Evolutionary conservation across 192 early-diverging fungal genomes (phyloP), one percentile per base, ranked within the genome.

Genomic region (Coemansia sp.): DNA sequence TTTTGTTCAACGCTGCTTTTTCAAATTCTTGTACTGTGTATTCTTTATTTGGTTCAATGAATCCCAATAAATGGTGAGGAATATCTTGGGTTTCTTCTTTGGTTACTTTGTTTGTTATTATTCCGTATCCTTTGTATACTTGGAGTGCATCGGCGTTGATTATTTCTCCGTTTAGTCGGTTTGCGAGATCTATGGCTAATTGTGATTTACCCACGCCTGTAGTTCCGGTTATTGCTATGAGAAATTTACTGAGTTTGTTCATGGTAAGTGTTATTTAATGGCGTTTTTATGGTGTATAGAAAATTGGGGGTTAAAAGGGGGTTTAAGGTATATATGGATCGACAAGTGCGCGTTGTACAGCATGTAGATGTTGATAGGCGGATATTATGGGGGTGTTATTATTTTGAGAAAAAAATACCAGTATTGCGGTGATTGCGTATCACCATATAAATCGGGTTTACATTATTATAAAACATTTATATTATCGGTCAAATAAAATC

Each of bases 141-240:
- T 99, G 96, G 75, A 99, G 81, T 6, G 96, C 87, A 58, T 99
- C 96, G 1, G 87, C 89, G 63, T 96, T 97, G 57, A 99, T 92
- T 32, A 95, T 80, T 53, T 97, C 92, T 19, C 93, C 94, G 33
- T 81, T 57, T 4, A 96, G 43, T 6, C 81, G 80, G 30, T 90
- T 80, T 4, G 91, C 87, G 19, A 99, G 60, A 55, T 96, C 86
- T 25, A 99, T 83, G 5, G 89, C 86, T 9, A 99, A 71, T 58
- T 93, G 80, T n/a, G 91, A 92, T 58, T 99, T 99, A n/a, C 96
- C 96, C 10, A 94, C 92, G 9, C 94, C 95, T 1, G 95, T 96
- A 1, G 92, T 94, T 3, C 95, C 94, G 29, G 85, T 80, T 36
- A 91, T 80, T 6, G 86, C 81, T 22, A 87, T 65, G 13, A 81